Percentiles rank a stretch among this genome's conserved stretches.
phyloP scores from a whole-genome alignment of 805 yeast genomes.

The Candida glaebosa region DNA sequence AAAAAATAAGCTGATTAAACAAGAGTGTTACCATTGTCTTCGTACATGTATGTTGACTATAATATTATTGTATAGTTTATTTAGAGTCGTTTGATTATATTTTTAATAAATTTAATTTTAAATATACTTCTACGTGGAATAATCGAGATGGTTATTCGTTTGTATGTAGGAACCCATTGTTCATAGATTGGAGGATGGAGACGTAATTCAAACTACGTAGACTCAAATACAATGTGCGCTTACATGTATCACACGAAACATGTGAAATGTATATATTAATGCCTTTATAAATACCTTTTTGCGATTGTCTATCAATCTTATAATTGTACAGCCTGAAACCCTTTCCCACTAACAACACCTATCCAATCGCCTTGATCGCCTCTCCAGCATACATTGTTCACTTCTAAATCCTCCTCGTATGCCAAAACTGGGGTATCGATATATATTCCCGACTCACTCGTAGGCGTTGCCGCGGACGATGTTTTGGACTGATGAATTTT shows the following conservation, averaged over 20 bases:
- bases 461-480: conserved; percentile 2
- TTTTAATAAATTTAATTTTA: conserved; percentile 1
- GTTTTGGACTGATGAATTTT: conserved; percentile 14
- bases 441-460: conserved; percentile 11
- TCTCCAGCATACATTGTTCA: conserved; percentile 74
- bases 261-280: neutral
- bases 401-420: conserved; percentile 63
- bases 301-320: conserved; percentile 5
- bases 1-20: conserved; percentile 34
- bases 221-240: too few species aligned
- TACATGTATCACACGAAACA: neutral
- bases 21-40: neutral
- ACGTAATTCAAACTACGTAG: too few species aligned
- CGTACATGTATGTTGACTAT: neutral
- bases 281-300: conserved; percentile 2
- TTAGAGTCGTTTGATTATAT: conserved; percentile 1
- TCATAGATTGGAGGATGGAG: too few species aligned
- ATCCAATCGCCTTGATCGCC: conserved; percentile 72
- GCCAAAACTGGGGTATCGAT: conserved; percentile 42
- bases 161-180: too few species aligned
- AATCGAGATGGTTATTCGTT: too few species aligned
- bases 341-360: conserved; percentile 68
- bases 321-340: conserved; percentile 58
- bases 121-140: too few species aligned
- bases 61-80: conserved; percentile 1